Percentiles rank a stretch among this genome's conserved stretches.
phyloP scores from a whole-genome alignment of 257 asterid species.

The Thymus quinquecostatus region DNA sequence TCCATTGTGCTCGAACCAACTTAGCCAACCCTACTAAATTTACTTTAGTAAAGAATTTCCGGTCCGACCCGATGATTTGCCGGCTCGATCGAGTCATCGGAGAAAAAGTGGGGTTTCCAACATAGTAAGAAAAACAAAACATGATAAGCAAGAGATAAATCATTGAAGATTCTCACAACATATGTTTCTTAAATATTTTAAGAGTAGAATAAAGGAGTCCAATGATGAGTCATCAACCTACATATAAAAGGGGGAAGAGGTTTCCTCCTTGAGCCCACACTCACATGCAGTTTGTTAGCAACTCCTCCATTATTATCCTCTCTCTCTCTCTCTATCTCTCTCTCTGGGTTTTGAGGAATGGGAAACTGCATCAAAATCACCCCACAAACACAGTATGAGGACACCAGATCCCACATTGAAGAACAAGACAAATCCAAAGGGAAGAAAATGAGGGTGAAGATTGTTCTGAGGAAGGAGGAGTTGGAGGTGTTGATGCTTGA shows the following conservation, averaged over 20 bases:
- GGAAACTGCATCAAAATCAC: constrained; percentile 52
- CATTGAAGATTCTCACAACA: background rate
- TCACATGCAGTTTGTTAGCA: constrained; percentile 30
- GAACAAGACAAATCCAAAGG: background rate
- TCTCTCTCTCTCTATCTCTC: background rate
- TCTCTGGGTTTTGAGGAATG: constrained; percentile 31
- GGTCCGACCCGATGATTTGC: too few relatives aligned
- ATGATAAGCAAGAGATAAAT: background rate
- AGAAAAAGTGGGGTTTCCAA: too few relatives aligned
- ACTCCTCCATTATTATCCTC: background rate
- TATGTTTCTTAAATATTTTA: background rate
- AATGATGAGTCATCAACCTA: background rate
- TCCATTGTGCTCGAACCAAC: too few relatives aligned
- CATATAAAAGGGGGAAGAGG: background rate
- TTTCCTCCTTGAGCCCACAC: constrained; percentile 14
- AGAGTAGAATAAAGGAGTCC: background rate
- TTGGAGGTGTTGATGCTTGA: constrained; percentile 46
- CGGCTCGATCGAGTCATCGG: too few relatives aligned
- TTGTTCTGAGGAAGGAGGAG: constrained; percentile 58
- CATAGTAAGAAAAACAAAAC: too few relatives aligned
- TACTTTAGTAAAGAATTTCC: too few relatives aligned
- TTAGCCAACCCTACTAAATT: too few relatives aligned
- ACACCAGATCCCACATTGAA: background rate
- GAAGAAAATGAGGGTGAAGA: constrained; percentile 46
- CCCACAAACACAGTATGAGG: background rate